These are phyloP conservation scores for Hippophae gyantsensis DNA, from an alignment of 306 rosid genomes.

Conservation along the genomic window DNA sequence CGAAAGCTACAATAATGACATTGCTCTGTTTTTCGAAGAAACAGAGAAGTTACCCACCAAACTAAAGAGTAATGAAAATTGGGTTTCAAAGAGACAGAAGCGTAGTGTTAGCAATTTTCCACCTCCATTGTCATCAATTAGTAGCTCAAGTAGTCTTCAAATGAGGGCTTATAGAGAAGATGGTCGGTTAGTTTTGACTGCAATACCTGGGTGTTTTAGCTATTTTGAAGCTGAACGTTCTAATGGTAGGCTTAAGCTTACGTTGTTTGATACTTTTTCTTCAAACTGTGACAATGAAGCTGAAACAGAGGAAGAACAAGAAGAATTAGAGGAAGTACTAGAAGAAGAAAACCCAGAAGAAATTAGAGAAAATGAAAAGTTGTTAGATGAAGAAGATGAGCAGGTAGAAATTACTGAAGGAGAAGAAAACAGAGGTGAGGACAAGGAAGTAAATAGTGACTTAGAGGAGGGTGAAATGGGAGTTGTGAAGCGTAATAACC, in stretches of 20 bases:
- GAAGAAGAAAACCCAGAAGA: no score
- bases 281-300: neutral
- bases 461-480: conserved; percentile 33
- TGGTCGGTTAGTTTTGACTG: conserved; percentile 50
- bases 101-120: conserved; percentile 26
- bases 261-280: conserved; percentile 10
- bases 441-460: conserved; percentile 28
- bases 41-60: neutral
- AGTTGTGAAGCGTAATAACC: conserved; percentile 28
- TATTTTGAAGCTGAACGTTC: conserved; percentile 39
- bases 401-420: neutral
- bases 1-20: neutral
- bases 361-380: no score
- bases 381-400: no score
- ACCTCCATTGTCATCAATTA: conserved; percentile 44
- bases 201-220: conserved; percentile 20
- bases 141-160: conserved; percentile 25
- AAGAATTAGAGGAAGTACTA: neutral
- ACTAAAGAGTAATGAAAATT: neutral
- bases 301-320: neutral
- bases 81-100: conserved; percentile 16
- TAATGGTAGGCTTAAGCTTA: conserved; percentile 46
- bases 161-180: conserved; percentile 40
- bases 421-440: conserved; percentile 13
- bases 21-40: conserved; percentile 13